Base-by-base conservation (phyloP, 2,329 filamentous ascomycete genomes). In the Xylariaceae sp. region DNA sequence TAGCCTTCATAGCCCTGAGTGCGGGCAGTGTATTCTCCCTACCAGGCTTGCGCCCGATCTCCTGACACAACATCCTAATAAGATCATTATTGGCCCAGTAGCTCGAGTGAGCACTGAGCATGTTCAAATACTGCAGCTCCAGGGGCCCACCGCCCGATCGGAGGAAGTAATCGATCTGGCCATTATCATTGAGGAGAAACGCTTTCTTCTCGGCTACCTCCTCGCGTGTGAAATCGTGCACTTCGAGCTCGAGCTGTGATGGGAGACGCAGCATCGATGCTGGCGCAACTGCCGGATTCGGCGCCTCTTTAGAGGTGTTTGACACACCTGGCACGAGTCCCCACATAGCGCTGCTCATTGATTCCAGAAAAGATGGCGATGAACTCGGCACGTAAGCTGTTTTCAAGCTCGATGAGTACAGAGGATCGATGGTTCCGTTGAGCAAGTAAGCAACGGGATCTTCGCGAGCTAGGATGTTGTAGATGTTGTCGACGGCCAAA, bases 61-160 rank as follows among this genome's bases (percentile, higher is more conserved):
- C 94, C 37, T 93, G 80, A 49, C 95, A 95, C 53, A 97, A 75
- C 78, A 97, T 87, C 50, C 92, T 80, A n/a, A 96, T 87, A 72
- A 99, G 92, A 71, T 97, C 94, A 34, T 80, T 83, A 68, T 89
- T 86, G 1, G 85, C 82, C 94, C 94, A 99, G 74, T 99, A 99
- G 71, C 89, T 93, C 58, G 90, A 92, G 74, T 99, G 94, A 7
- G 94, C 94, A 59, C 91, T 90, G 57, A 99, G 77, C 94, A 99
- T 99, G 66, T 96, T 97, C 42, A 97, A 75, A 72, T 99, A 99
- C 74, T 97, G 92, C 23, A 97, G 92, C 74, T 96, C 94, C 42
- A 99, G 78, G 3, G 92, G 88, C 0, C 94, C 94, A 1, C 90
- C 88, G 0, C 91, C 89, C 6, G 90, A 92, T 53, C 86, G 86